phyloP scores from a whole-genome alignment of 2,329 filamentous ascomycete species.

The Myriosclerotinia curreyana region DNA sequence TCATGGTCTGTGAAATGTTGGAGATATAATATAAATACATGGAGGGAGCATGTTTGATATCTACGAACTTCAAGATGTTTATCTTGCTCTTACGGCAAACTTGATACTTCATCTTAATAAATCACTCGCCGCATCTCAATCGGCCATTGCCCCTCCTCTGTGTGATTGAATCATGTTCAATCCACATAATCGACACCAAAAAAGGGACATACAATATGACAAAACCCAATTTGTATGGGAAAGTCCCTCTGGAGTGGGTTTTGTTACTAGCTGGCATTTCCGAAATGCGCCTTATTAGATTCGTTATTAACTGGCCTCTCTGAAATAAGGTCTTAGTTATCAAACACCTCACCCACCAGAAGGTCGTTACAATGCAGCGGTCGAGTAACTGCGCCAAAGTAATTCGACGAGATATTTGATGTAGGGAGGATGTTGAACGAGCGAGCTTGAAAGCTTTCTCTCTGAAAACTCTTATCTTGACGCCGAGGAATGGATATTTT shows the following conservation, averaged over 20 bases:
- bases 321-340: neutral
- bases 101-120: too few species aligned
- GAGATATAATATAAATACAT: neutral
- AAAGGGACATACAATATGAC: neutral
- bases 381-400: too few species aligned
- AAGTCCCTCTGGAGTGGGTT: neutral
- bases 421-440: too few species aligned
- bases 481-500: neutral
- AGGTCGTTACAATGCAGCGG: neutral
- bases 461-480: neutral
- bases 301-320: neutral
- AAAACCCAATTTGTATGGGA: neutral
- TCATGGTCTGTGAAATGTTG: too few species aligned
- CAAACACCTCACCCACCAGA: neutral
- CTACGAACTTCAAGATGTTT: neutral
- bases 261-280: neutral
- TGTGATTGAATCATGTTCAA: too few species aligned
- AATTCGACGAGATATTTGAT: too few species aligned
- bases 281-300: neutral
- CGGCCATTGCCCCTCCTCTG: too few species aligned
- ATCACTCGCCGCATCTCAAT: neutral
- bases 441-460: neutral
- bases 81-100: neutral
- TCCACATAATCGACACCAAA: too few species aligned
- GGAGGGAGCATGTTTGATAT: neutral